Evolutionary conservation across 495 filamentous ascomycete species (phyloP), one percentile per base, ranked within the genome.

Genomic region (Aspergillus nanangensis): DNA sequence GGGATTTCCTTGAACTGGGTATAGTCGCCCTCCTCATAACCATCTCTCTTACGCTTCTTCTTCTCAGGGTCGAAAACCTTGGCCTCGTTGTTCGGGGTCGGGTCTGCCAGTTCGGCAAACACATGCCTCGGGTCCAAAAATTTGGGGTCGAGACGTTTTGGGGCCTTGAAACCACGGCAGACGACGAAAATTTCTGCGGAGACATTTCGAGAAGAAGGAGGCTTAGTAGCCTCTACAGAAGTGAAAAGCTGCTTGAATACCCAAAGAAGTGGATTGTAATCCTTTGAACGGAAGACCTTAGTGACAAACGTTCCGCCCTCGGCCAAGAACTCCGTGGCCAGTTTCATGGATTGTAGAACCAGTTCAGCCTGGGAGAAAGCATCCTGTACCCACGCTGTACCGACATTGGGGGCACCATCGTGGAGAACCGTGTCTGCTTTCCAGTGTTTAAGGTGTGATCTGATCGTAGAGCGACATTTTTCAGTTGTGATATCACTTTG

Each of bases 111-210:
- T 66, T 99, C 93, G 34, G 94, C 92, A 61, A 99, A 99, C 15
- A 96, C 94, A 41, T 88, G 80, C 29, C 83, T 81, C 5, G 93
- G 81, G 61, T 98, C 93, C 38, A 98, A 78, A 58, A 98, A 92
- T 47, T 86, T 87, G 3, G 94, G 90, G 60, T 98, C 93, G 45
- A 98, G 79, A 40, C 80, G 78, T 63, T 95, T 96, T 1, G 93
- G 94, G 1, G 93, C 93, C 71, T 89, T 93, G 76, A 80, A 97
- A 3, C 91, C 92, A 43, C 83, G 83, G 63, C 93, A 97, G 17
- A 97, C 92, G 51, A 96, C 93, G 74, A 96, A 97, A 40, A 96
- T 97, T 75, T 97, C 92, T 45, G 92, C 92, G 19, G 90, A 95
- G 20, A 97, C 93, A 51, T 91, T 96, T 69, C 93, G 76, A 1